phyloP scores from a whole-genome alignment of 805 yeast species.

The Maudiozyma saulgeensis region DNA sequence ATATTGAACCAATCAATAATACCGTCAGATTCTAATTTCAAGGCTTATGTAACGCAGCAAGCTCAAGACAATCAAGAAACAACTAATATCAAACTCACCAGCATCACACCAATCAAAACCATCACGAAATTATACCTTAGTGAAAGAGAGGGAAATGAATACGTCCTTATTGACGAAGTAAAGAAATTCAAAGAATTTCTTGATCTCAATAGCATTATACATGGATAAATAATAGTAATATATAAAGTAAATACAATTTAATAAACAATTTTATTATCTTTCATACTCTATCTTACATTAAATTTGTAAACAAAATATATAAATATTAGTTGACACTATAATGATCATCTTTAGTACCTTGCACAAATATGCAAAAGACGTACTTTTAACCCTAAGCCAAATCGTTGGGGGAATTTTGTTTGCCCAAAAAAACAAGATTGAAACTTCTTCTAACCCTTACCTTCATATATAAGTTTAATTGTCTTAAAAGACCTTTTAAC shows the following conservation, averaged over 20 bases:
- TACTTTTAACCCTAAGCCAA: too few relatives aligned
- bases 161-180: neutral
- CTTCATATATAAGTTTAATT: too few relatives aligned
- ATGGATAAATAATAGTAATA: neutral
- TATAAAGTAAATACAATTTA: neutral
- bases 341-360: too few relatives aligned
- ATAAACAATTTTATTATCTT: too few relatives aligned
- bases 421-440: too few relatives aligned
- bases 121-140: neutral
- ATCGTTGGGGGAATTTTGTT: too few relatives aligned
- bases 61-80: neutral
- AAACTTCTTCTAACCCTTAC: too few relatives aligned
- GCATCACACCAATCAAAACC: neutral
- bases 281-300: too few relatives aligned
- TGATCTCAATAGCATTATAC: neutral
- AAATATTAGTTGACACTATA: too few relatives aligned
- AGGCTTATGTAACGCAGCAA: neutral
- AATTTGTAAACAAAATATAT: too few relatives aligned
- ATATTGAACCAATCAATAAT: neutral
- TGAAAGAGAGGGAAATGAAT: constrained; percentile 4
- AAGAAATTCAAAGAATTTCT: constrained; percentile 1
- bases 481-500: too few relatives aligned
- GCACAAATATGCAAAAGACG: too few relatives aligned
- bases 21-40: neutral
- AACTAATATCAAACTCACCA: neutral